Evolutionary conservation across 495 filamentous ascomycete genomes (phyloP).

Genomic region (Friedmanniomyces simplex): DNA sequence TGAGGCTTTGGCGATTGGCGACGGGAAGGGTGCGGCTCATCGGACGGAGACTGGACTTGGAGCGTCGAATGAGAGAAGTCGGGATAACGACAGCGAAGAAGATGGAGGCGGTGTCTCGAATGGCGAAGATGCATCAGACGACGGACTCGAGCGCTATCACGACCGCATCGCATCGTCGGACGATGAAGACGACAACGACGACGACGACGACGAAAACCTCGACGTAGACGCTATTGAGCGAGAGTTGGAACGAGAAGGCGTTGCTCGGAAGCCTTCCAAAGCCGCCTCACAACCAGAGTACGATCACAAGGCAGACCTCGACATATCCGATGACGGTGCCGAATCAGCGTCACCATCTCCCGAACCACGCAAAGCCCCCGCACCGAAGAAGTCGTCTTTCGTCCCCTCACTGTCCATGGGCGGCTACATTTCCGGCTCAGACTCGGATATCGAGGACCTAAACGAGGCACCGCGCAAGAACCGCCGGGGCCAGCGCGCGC

Average conservation of each 20-base stretch:
- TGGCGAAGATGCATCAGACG: slow-evolving; percentile 2
- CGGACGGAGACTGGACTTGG: not conserved
- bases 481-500: slow-evolving; percentile 75
- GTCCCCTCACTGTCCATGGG: slow-evolving; percentile 75
- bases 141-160: slow-evolving; percentile 43
- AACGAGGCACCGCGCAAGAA: slow-evolving; percentile 53
- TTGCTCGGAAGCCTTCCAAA: slow-evolving; percentile 9
- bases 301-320: slow-evolving; percentile 31
- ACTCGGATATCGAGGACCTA: slow-evolving; percentile 45
- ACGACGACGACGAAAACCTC: slow-evolving; percentile 31
- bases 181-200: slow-evolving; percentile 38
- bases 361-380: slow-evolving; percentile 25
- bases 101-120: not conserved
- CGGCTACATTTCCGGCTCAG: slow-evolving; percentile 87
- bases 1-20: not conserved
- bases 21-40: not conserved
- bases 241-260: slow-evolving; percentile 9
- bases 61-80: too few species aligned
- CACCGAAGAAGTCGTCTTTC: slow-evolving; percentile 54
- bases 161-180: slow-evolving; percentile 43
- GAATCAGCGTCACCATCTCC: slow-evolving; percentile 18
- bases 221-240: slow-evolving; percentile 28
- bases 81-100: slow-evolving; percentile 25
- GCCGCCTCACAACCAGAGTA: not conserved
- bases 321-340: slow-evolving; percentile 9